A percentile compares a stretch with the other conserved stretches of the same genome.
Conservation (phyloP, 768 basidiomycete species). For the Grammothele lineata region DNA sequence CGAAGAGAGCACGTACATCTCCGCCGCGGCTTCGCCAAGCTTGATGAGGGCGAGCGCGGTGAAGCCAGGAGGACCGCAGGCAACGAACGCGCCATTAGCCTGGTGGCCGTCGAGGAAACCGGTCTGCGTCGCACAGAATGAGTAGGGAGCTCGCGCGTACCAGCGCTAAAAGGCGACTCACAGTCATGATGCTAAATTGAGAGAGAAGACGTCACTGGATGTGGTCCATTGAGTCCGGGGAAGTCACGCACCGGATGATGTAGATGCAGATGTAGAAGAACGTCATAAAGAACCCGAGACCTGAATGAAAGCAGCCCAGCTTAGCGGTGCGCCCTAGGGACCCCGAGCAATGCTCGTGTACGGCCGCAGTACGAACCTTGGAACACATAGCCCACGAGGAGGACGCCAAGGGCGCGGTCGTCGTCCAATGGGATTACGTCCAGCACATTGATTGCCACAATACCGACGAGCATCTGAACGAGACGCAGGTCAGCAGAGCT, state of each 20-base stretch:
- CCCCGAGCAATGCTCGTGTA: too few relatives aligned
- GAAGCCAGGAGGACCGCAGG: slow-evolving; percentile 46
- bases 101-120: slow-evolving; percentile 45
- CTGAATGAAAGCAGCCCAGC: slow-evolving; percentile 13
- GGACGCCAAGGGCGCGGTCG: slow-evolving; percentile 35
- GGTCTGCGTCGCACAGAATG: slow-evolving; percentile 27
- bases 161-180: slow-evolving; percentile 15
- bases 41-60: slow-evolving; percentile 44
- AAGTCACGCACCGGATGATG: slow-evolving; percentile 36
- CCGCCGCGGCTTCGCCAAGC: slow-evolving; percentile 33
- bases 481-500: not conserved
- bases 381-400: slow-evolving; percentile 44
- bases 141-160: not conserved
- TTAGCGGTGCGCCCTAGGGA: too few relatives aligned
- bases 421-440: slow-evolving; percentile 33
- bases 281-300: slow-evolving; percentile 45
- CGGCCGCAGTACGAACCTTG: slow-evolving; percentile 38
- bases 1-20: slow-evolving; percentile 30
- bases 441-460: slow-evolving; percentile 42
- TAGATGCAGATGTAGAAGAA: slow-evolving; percentile 49
- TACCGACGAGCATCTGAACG: slow-evolving; percentile 42
- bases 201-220: slow-evolving; percentile 2
- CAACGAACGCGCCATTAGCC: slow-evolving; percentile 45
- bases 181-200: slow-evolving; percentile 32
- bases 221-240: too few relatives aligned